phyloP scores from a whole-genome alignment of 352 stramenopile species.

The Achlya hypogyna region DNA sequence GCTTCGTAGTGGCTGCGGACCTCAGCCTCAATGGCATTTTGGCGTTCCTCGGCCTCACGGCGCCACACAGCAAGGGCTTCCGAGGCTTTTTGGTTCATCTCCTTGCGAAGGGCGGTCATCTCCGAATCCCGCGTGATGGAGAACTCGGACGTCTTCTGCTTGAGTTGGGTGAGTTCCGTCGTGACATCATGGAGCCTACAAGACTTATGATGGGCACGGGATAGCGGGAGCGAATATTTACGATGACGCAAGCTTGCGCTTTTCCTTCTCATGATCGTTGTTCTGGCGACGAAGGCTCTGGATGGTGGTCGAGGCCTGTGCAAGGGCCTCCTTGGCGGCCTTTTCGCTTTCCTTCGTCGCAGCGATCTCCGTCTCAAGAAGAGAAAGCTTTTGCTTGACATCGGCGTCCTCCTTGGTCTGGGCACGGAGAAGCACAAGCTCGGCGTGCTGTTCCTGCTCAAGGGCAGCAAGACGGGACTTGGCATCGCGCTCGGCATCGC shows the following conservation, averaged over 20 bases:
- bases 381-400: slow-evolving; percentile 43
- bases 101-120: slow-evolving; percentile 56
- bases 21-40: slow-evolving; percentile 61
- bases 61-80: slow-evolving; percentile 66
- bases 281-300: slow-evolving; percentile 48
- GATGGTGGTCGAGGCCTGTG: slow-evolving; percentile 55
- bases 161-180: slow-evolving; percentile 57
- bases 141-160: slow-evolving; percentile 66
- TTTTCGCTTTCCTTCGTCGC: slow-evolving; percentile 51
- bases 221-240: background rate
- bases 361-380: slow-evolving; percentile 38
- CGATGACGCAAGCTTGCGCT: slow-evolving; percentile 26
- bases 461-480: slow-evolving; percentile 61
- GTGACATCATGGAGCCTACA: slow-evolving; percentile 43
- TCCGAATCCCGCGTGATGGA: slow-evolving; percentile 59
- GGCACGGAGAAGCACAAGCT: slow-evolving; percentile 60
- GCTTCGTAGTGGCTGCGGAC: slow-evolving; percentile 63
- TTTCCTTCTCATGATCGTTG: slow-evolving; percentile 66
- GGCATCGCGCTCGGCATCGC: slow-evolving; percentile 65
- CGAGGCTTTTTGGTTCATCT: slow-evolving; percentile 69
- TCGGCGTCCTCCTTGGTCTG: slow-evolving; percentile 63
- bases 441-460: slow-evolving; percentile 69
- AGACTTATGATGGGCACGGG: slow-evolving; percentile 18
- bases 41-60: slow-evolving; percentile 64
- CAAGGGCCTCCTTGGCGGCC: slow-evolving; percentile 71